Conservation (phyloP, 306 rosid species). For the Dryas octopetala region DNA sequence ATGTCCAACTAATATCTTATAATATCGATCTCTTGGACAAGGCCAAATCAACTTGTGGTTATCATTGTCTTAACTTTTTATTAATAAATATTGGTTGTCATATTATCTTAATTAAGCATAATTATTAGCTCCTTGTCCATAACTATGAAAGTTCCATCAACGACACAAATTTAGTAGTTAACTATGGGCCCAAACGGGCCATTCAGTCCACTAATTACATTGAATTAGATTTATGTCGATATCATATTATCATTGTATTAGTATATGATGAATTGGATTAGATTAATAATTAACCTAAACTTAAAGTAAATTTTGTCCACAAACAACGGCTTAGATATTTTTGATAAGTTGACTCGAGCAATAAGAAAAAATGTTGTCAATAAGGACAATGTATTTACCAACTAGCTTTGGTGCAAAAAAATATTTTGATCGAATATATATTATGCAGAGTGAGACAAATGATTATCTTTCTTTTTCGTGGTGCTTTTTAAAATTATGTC, state of each 20-base stretch:
- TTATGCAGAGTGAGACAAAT: too few relatives aligned
- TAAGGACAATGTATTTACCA: too few relatives aligned
- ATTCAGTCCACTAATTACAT: background rate
- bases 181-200: background rate
- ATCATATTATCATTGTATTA: background rate
- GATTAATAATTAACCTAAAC: background rate
- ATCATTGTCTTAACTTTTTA: background rate
- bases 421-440: too few relatives aligned
- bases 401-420: too few relatives aligned
- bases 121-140: background rate
- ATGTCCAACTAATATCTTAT: background rate
- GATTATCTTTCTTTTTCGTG: too few relatives aligned
- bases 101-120: background rate
- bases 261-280: background rate
- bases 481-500: too few relatives aligned
- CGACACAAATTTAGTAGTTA: too few relatives aligned
- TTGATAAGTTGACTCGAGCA: background rate
- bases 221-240: slow-evolving; percentile 1
- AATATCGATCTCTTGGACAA: background rate
- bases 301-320: background rate
- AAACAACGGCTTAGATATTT: background rate
- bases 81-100: background rate
- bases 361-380: background rate
- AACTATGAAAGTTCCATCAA: background rate
- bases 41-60: background rate